Evolutionary conservation across 2,329 filamentous ascomycete species (phyloP).

Genomic region (Aspergillus glaucus): DNA sequence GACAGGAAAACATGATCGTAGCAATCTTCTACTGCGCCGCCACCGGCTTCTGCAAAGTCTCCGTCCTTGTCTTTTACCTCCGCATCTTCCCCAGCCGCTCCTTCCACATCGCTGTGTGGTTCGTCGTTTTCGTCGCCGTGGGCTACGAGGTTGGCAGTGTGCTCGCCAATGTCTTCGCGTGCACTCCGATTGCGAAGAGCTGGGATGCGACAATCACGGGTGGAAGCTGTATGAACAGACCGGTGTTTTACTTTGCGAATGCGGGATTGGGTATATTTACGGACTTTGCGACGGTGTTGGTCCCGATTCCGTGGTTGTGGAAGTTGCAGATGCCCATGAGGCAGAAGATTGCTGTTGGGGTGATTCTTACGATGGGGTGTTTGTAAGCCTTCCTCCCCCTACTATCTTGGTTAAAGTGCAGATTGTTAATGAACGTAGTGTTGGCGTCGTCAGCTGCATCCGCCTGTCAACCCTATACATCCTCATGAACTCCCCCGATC

Average conservation of each 20-base stretch:
- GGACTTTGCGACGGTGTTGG: conserved; percentile 22
- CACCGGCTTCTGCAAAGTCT: conserved; percentile 25
- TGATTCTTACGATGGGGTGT: conserved; percentile 23
- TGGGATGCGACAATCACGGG: conserved; percentile 18
- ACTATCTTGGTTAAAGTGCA: no score
- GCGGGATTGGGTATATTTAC: conserved; percentile 23
- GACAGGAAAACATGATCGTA: conserved; percentile 21
- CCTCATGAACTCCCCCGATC: conserved; percentile 16
- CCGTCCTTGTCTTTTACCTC: conserved; percentile 24
- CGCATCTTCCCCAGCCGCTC: conserved; percentile 24
- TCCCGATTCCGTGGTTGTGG: conserved; percentile 25
- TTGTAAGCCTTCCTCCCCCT: conserved; percentile 13
- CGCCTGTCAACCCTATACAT: conserved; percentile 18
- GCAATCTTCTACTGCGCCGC: conserved; percentile 24
- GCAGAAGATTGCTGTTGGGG: conserved; percentile 24
- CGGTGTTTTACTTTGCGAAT: conserved; percentile 26
- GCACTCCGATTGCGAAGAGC: conserved; percentile 17
- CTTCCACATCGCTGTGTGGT: conserved; percentile 19
- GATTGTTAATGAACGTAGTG: conserved; percentile 5
- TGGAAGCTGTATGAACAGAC: conserved; percentile 20
- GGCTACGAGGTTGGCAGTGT: conserved; percentile 22
- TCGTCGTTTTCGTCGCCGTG: conserved; percentile 17
- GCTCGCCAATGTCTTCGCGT: conserved; percentile 22
- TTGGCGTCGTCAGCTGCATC: conserved; percentile 24
- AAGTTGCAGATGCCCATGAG: conserved; percentile 23